Base-by-base conservation (phyloP, 2,329 filamentous ascomycete species). In the Trichoderma endophyticum region DNA sequence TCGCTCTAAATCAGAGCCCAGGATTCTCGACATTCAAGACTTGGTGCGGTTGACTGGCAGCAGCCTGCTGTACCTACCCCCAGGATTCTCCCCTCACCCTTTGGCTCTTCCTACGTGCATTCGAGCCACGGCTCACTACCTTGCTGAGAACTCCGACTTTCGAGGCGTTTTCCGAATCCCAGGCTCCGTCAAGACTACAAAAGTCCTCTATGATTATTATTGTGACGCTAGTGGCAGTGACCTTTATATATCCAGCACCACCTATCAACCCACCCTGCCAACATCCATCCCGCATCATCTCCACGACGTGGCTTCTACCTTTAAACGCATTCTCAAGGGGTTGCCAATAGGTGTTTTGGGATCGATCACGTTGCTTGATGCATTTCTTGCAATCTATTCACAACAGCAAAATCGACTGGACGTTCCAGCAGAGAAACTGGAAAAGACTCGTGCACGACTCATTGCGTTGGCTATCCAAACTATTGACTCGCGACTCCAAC, bases 321-420 rank as follows among this genome's bases (percentile, higher is more conserved):
- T 93, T 80, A 92, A 92, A 76, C 86, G 85, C 14, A 83, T 93
- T n/a, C 81, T 93, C 0, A 84, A 86, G 0, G 87, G 87, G 1
- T 78, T 93, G 0, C 90, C 90, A 0, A 90, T 90, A 0, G 91
- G 91, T 0, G 89, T 93, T 54, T 81, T 93, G 1, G 91, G 91
- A 4, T 90, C 89, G 0, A 76, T 91, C 15, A 78, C 83, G 1
- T 78, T 92, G 0, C 91, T 92, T 70, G 88, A 92, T 73, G 86
- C 88, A 0, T 78, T 93, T 14, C 85, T 91, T 11, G 86, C 87
- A 12, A 89, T 92, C 18, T 84, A 90, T 72, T 86, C 83, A 21
- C 87, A 89, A 71, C 79, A 91, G 12, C 81, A 85, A 70, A 81
- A 83, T 1, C 85, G 86, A 57, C 83, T 85, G 0, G 88, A 90